Percentiles rank a stretch among this genome's conserved stretches.
phyloP scores from a whole-genome alignment of 2,329 filamentous ascomycete genomes.

The Aspergillus glaucus region DNA sequence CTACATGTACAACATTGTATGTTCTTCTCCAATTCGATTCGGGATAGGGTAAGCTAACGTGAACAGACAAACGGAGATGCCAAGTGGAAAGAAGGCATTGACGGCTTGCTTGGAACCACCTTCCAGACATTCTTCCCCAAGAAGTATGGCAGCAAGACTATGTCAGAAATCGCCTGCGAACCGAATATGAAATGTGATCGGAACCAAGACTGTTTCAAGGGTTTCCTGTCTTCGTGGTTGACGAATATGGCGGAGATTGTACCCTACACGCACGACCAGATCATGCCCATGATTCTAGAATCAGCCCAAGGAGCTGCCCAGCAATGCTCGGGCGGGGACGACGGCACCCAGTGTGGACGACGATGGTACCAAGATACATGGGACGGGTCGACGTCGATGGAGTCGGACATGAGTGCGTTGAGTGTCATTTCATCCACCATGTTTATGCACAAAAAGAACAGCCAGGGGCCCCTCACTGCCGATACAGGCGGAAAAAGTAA shows the following conservation, averaged over 20 bases:
- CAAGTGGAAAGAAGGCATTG: constrained; percentile 54
- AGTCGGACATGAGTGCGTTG: constrained; percentile 38
- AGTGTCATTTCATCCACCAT: constrained; percentile 29
- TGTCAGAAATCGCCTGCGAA: constrained; percentile 66
- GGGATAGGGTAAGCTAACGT: constrained; percentile 14
- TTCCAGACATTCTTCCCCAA: constrained; percentile 49
- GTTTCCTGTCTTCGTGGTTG: constrained; percentile 63
- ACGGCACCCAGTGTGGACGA: constrained; percentile 52
- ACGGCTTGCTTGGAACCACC: constrained; percentile 50
- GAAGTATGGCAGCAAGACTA: constrained; percentile 45
- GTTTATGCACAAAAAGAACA: constrained; percentile 17
- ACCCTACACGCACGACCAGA: constrained; percentile 49
- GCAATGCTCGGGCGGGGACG: constrained; percentile 55
- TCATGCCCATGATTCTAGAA: constrained; percentile 53
- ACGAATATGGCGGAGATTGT: constrained; percentile 56
- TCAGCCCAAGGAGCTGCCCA: constrained; percentile 57
- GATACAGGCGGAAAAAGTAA: constrained; percentile 54
- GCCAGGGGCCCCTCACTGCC: constrained; percentile 37
- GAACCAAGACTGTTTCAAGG: constrained; percentile 70
- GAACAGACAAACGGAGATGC: constrained; percentile 33
- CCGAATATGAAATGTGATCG: constrained; percentile 55
- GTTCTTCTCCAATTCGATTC: constrained; percentile 7
- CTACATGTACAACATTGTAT: constrained; percentile 50
- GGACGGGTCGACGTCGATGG: constrained; percentile 32
- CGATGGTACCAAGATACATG: constrained; percentile 35